These are phyloP conservation scores for Fusarium foetens DNA, from an alignment of 2,329 filamentous ascomycete species.

Conservation along the genomic window DNA sequence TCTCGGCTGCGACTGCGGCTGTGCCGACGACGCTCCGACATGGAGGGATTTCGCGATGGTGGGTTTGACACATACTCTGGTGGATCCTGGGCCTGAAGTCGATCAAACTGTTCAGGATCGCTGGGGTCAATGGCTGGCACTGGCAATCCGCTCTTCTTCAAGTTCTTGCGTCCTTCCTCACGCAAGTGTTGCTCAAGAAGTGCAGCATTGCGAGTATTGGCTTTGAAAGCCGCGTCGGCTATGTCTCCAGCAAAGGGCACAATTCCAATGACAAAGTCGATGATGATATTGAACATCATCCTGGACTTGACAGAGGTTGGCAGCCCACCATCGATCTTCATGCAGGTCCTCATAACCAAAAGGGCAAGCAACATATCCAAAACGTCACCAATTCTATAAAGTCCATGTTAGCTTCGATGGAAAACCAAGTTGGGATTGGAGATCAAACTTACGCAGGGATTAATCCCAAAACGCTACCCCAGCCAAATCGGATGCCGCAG, in stretches of 20 bases:
- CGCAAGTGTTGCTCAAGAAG: slow-evolving; percentile 75
- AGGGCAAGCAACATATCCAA: slow-evolving; percentile 78
- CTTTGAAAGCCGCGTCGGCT: slow-evolving; percentile 76
- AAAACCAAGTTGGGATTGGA: background rate
- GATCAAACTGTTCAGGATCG: slow-evolving; percentile 63
- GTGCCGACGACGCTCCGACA: slow-evolving; percentile 37
- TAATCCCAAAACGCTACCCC: slow-evolving; percentile 86
- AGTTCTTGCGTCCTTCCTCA: slow-evolving; percentile 70
- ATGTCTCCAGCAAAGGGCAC: slow-evolving; percentile 82
- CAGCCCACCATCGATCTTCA: slow-evolving; percentile 80
- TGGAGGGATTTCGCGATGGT: slow-evolving; percentile 41
- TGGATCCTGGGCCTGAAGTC: slow-evolving; percentile 44
- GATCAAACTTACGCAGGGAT: slow-evolving; percentile 75
- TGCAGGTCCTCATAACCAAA: slow-evolving; percentile 78
- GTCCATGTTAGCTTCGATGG: slow-evolving; percentile 32
- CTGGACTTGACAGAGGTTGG: slow-evolving; percentile 66
- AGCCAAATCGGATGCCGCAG: slow-evolving; percentile 86
- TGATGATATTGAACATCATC: slow-evolving; percentile 83
- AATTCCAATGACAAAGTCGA: slow-evolving; percentile 80
- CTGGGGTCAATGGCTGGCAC: slow-evolving; percentile 62
- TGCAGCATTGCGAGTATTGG: slow-evolving; percentile 80
- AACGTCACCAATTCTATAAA: slow-evolving; percentile 74
- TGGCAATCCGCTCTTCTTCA: slow-evolving; percentile 58
- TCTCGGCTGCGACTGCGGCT: slow-evolving; percentile 27
- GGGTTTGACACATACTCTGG: slow-evolving; percentile 44